Evolutionary conservation across 208 protist species (phyloP), one percentile per base, ranked within the genome.

Genomic region (Vickermania ingenoplastis): DNA sequence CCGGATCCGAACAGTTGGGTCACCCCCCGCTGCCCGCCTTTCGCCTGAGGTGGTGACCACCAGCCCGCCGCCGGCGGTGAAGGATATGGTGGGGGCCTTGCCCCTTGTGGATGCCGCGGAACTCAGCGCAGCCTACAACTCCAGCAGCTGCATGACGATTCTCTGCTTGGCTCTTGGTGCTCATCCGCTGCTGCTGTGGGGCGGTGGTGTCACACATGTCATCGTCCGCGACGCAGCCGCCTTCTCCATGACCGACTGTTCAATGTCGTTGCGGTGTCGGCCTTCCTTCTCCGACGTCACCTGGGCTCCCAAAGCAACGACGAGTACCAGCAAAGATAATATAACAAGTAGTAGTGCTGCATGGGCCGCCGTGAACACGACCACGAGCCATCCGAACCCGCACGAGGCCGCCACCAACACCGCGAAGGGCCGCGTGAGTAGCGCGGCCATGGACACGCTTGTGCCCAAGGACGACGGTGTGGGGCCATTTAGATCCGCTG

Each of bases 161-260:
- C n/a, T n/a, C n/a, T n/a, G n/a, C n/a, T n/a, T n/a, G n/a, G n/a
- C 50, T 54, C 50, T 58, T 25, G 53, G 53, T 29, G 53, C 53
- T 36, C 53, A 58, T 58, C 53, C 53, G 11, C 11, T 14, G 53
- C 7, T 26, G 3, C 27, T 26, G 21, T 13, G n/a, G 27, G 21
- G 24, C 21, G 53, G 25, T 21, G 53, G 53, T 11, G 25, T 41
- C 5, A 7, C n/a, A 5, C 53, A 58, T 25, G 13, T 26, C 7
- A 26, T 25, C n/a, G 11, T 25, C 5, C 53, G 53, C 4, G 25
- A 58, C 27, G 53, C 25, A 3, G 25, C 27, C 27, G 4, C 4
- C 25, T 3, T 58, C 4, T 25, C n/a, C 25, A 3, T 58, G 25
- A 13, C 14, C 5, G 21, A 26, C 23, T 54, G 50, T 21, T 28